Evolutionary conservation across 2,329 filamentous ascomycete species (phyloP), one percentile per base, ranked within the genome.

Genomic region (Xylariales sp.): DNA sequence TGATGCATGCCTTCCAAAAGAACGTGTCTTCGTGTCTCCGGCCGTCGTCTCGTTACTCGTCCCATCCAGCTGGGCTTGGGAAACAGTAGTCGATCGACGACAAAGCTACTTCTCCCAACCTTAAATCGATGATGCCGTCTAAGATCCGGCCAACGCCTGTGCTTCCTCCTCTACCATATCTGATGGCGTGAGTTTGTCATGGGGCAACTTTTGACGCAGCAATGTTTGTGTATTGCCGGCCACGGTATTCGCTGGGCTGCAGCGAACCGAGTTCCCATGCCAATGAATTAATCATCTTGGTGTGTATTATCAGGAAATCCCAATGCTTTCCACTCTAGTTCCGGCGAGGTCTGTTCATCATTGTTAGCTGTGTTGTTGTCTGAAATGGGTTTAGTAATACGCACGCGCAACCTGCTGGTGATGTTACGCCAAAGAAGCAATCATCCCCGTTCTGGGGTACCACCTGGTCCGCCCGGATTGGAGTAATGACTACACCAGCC

Each of bases 391-490:
- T n/a, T n/a, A n/a, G n/a, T n/a, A n/a, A n/a, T n/a, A 65, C 74
- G 50, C 55, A 80, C 76, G 65, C 76, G 71, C 76, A 80, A 24
- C 76, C 76, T 40, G 67, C 61, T 4, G 76, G 74, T 22, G 76
- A 80, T 4, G 69, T 66, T 14, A 75, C 72, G 24, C 76, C 76
- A 51, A 71, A 76, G 50, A 69, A 73, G 55, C 76, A 80, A 54
- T 80, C 76, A 20, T 67, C 71, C 2, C 52, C 25, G 14, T 56
- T 50, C 51, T 66, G 71, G 20, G 62, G 52, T n/a, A 80, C 69
- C 24, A 79, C 63, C 56, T 78, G 74, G 46, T 78, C 60, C 16
- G 55, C 45, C 31, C 57, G 60, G 49, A 80, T 68, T 38, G 76
- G 76, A 4, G 72, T 76, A 54, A 75, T 71, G 54, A 80, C 73